Evolutionary conservation across 495 filamentous ascomycete species (phyloP), one percentile per base, ranked within the genome.

Genomic region (Rusavskia elegans): DNA sequence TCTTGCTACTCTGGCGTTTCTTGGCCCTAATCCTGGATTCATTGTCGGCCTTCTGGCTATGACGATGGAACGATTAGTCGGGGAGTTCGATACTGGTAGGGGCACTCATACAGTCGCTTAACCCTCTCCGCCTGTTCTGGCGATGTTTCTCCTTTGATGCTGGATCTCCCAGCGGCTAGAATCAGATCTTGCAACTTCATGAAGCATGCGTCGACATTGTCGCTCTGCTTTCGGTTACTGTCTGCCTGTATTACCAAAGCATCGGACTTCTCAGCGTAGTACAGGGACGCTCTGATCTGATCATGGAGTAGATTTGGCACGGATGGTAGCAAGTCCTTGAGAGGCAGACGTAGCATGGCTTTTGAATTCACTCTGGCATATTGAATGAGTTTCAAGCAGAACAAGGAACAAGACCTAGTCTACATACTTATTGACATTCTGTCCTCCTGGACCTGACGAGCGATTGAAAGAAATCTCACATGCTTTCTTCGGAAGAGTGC

Each of bases 381-480:
- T 14, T 2, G 5, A 35, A 35, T 35, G 13, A 35, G 32, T 11
- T 35, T 35, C 32, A 35, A 35, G 7, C 32, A 14, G 32, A 10
- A 11, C 32, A 35, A 11, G 32, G 13, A 35, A 35, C 32, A 10
- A 2, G 9, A 35, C 6, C 8, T 35, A 35, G 6, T 41, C 48
- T 54, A 72, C 79, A 55, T 71, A 96, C 90, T 95, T 96, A 67
- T 98, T 98, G 42, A 92, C 87, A 68, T 96, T 90, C 62, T 98
- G 92, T 6, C 92, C 92, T 19, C 92, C 92, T 10, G 90, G 85
- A 0, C 92, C 92, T 52, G 86, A 87, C n/a, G 90, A 89, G 23
- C 88, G 76, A 54, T 85, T 86, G 64, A 83, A 96, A 7, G 72
- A 78, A 21, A 90, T 67, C 49, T 80, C 76, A 50, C 82, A 78